Base-by-base conservation (phyloP, 495 filamentous ascomycete species). In the Hyphodiscus hymeniophilus region DNA sequence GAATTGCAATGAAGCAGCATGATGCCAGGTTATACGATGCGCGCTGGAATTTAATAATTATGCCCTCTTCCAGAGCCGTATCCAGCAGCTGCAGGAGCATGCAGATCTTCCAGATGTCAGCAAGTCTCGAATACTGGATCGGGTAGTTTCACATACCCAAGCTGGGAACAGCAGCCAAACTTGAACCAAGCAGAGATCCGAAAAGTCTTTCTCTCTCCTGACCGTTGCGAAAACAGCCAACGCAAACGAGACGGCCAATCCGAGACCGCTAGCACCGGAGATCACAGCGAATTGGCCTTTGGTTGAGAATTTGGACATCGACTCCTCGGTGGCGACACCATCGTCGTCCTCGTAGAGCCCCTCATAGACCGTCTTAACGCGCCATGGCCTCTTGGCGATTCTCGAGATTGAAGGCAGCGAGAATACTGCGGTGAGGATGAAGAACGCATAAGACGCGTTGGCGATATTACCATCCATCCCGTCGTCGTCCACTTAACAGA, bases 271-370 rank as follows among this genome's bases (percentile, higher is more conserved):
- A 17, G 13, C 47, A 1, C 34, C 22, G 22, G 43, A 55, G 22
- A 51, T 51, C 6, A 47, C 20, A 11, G 24, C 31, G 18, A 40
- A 49, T 13, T 28, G 28, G 1, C 22, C 17, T 48, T 62, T 71
- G 23, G 66, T 63, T 21, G 74, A 77, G 55, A 72, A 82, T 23
- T 63, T 61, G 18, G 68, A 66, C 57, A 75, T 54, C 10, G 75
- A 72, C 48, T 80, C 74, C 34, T 67, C 63, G 1, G 73, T 80
- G 28, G 79, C 78, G 48, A 65, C 62, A 38, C 81, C 81, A 60
- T 85, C 81, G 51, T 69, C 64, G 60, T 85, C 81, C 56, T 78
- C 67, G 49, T 84, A 84, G 1, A 56, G n/a, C 2, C 13, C 39
- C 5, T 22, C 13, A 26, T 50, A 28, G 10, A 15, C 6, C 5